Evolutionary conservation across 2,329 filamentous ascomycete species (phyloP), one percentile per base, ranked within the genome.

Genomic region (Parastagonospora avenae): DNA sequence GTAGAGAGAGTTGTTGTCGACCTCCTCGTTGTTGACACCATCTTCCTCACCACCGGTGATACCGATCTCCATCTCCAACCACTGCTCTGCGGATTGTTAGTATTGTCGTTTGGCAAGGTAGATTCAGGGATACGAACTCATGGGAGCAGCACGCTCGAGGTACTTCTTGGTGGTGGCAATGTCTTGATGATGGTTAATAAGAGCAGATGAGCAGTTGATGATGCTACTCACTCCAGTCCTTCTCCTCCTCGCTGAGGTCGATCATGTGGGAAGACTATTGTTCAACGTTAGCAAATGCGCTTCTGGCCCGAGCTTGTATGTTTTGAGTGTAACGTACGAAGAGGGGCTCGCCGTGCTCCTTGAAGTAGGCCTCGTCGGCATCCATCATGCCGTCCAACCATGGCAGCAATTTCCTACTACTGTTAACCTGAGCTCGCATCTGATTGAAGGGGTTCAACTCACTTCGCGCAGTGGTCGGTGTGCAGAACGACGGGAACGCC

Each of bases 1-100:
- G 87, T 97, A 97, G 63, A 97, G 87, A 55, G 90, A 90, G 83
- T 89, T 89, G 86, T 97, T 97, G 85, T 97, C 92, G 65, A 97
- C 92, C 39, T 88, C 85, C 81, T 96, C 92, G 83, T 97, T 97
- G 89, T 97, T 96, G 77, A 97, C 92, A 79, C 93, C 93, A 68
- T 97, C 92, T 79, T 97, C 92, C 82, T 97, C 92, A 79, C 92
- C 92, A 81, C 92, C 93, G 55, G 94, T 97, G 52, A 71, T 69
- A 47, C 67, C 91, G 62, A 95, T 91, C 80, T 92, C 88, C 93
- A 97, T 99, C 86, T 99, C 94, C 65, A 99, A 86, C 91, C 91
- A 97, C 80, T 51, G 38, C 46, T 48, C 40, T 42, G 27, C 8
- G 5, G 15, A 42, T 7, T 8, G 14, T 42, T 12, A 42, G 39